Percentiles rank a stretch among this genome's conserved stretches.
Conservation (phyloP, 192 early-diverging fungal species). For the Backusella australiensis region DNA sequence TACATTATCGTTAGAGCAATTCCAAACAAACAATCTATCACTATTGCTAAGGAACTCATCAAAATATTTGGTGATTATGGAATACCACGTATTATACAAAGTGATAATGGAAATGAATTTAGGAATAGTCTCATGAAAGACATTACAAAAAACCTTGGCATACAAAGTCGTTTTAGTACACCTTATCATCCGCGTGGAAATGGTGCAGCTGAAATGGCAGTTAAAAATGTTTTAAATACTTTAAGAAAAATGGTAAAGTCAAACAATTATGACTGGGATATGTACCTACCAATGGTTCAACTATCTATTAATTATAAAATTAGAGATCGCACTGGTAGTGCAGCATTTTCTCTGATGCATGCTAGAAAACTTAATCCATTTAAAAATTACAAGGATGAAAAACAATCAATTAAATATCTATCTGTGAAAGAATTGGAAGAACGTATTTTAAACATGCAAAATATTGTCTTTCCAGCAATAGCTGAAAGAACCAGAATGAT, state of each 20-base stretch:
- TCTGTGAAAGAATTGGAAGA: neutral
- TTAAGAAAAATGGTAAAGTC: conserved; percentile 29
- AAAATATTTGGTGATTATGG: conserved; percentile 28
- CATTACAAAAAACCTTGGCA: conserved; percentile 11
- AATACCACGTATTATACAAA: conserved; percentile 33
- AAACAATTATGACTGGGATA: conserved; percentile 29
- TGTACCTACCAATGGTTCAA: conserved; percentile 36
- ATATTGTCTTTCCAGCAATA: neutral
- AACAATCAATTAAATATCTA: too few species aligned
- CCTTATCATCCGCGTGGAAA: conserved; percentile 46
- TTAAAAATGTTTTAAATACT: conserved; percentile 22
- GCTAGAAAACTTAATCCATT: conserved; percentile 27
- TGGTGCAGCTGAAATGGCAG: conserved; percentile 39
- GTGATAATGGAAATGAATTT: conserved; percentile 47
- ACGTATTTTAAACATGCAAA: too few species aligned
- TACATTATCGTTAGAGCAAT: conserved; percentile 24
- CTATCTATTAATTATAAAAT: conserved; percentile 35
- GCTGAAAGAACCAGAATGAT: neutral
- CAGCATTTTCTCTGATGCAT: conserved; percentile 45
- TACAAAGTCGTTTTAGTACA: conserved; percentile 34
- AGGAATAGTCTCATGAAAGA: conserved; percentile 25
- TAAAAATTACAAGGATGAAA: conserved; percentile 1
- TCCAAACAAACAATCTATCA: conserved; percentile 1
- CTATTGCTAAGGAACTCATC: conserved; percentile 9
- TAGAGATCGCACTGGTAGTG: conserved; percentile 17